Evolutionary conservation across 495 filamentous ascomycete genomes (phyloP).

Genomic region (Parmelia sp.): DNA sequence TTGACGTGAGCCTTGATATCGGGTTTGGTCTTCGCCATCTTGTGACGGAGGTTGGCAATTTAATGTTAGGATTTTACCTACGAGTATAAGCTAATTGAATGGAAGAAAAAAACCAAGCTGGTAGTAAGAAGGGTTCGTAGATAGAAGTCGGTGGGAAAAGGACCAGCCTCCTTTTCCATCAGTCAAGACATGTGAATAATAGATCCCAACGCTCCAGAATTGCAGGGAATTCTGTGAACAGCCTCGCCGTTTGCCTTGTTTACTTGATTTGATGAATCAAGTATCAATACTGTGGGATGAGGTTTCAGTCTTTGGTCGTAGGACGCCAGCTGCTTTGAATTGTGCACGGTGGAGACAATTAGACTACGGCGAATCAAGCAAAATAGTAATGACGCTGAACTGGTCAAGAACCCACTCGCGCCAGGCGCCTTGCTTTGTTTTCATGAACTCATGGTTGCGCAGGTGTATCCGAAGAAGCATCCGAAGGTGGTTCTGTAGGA

Average conservation of each 20-base stretch:
- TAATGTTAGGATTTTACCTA: not conserved
- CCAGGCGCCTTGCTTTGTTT: not conserved
- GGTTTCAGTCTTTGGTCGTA: not conserved
- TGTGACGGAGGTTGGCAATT: not conserved
- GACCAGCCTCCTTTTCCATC: conserved; percentile 4
- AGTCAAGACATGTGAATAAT: not conserved
- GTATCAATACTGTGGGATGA: not conserved
- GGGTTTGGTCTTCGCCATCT: conserved; percentile 12
- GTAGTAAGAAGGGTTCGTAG: not conserved
- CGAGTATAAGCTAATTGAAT: too few species aligned
- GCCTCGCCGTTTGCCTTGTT: not conserved
- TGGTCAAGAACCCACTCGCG: not conserved
- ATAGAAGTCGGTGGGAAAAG: conserved; percentile 5
- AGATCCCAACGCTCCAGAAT: not conserved
- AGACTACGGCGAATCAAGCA: not conserved
- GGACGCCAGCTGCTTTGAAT: not conserved
- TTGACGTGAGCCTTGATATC: conserved; percentile 1
- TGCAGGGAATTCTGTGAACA: not conserved
- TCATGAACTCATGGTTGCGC: not conserved
- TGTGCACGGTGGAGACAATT: not conserved
- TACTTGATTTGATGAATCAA: not conserved
- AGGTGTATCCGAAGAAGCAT: conserved; percentile 6
- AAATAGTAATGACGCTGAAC: not conserved
- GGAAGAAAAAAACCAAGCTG: not conserved
- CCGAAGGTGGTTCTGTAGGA: conserved; percentile 34